Percentiles rank a stretch among this genome's conserved stretches.
Conservation (phyloP, 2,329 filamentous ascomycete genomes). For the Orbilia oligospora region DNA sequence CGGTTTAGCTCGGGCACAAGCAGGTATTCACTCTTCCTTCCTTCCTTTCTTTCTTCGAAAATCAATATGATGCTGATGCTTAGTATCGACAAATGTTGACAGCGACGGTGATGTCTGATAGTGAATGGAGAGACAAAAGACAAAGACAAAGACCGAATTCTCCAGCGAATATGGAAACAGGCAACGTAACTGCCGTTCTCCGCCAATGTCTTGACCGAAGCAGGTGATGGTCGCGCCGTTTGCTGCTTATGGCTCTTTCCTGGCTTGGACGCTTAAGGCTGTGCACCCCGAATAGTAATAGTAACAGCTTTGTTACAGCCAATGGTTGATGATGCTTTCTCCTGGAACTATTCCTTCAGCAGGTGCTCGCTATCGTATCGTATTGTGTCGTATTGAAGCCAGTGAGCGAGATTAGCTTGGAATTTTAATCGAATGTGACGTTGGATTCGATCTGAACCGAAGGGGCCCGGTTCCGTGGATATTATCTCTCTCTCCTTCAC, state of each 20-base stretch:
- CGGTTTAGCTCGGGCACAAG: conserved; percentile 30
- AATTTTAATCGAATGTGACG: conserved; percentile 16
- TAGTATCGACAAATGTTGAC: background rate
- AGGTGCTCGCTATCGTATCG: background rate
- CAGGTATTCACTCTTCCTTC: too few species aligned
- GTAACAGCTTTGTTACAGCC: background rate
- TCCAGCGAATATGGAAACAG: background rate
- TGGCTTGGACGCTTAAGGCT: conserved; percentile 19
- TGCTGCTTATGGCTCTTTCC: conserved; percentile 31
- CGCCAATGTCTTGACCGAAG: conserved; percentile 13
- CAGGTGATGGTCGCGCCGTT: conserved; percentile 26
- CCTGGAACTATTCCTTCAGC: conserved; percentile 4
- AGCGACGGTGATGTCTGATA: background rate
- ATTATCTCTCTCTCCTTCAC: background rate
- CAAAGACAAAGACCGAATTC: background rate
- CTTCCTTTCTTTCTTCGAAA: background rate
- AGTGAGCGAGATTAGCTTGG: background rate
- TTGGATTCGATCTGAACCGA: conserved; percentile 3
- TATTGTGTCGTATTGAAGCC: background rate
- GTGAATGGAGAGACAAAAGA: background rate
- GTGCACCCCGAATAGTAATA: conserved; percentile 11
- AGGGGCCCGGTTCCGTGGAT: background rate
- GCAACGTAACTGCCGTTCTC: conserved; percentile 39
- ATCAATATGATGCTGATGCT: too few species aligned
- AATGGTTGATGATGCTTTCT: conserved; percentile 11